These are phyloP conservation scores for Penicillium sp. DNA, from an alignment of 2,329 filamentous ascomycete species.

Conservation along the genomic window DNA sequence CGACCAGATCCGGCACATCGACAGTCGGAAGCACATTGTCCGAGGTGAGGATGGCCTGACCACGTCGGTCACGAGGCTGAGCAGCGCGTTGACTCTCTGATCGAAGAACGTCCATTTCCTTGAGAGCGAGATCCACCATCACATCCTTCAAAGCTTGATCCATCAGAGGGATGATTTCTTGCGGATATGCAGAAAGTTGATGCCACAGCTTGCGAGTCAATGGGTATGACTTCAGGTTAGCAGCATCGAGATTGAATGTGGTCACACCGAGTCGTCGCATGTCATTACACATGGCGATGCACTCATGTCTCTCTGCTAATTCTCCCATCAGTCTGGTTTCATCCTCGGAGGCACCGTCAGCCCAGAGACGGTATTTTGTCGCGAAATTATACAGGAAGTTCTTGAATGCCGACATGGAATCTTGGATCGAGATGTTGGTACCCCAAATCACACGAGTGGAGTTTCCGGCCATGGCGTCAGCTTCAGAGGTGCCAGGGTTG, in stretches of 20 bases:
- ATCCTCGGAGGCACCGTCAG: slow-evolving; percentile 75
- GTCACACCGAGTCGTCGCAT: slow-evolving; percentile 86
- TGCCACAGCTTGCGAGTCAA: slow-evolving; percentile 92
- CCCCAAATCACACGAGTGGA: slow-evolving; percentile 90
- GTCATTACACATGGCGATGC: slow-evolving; percentile 78
- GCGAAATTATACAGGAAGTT: slow-evolving; percentile 92
- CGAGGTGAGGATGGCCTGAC: slow-evolving; percentile 23
- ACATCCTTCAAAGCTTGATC: slow-evolving; percentile 91
- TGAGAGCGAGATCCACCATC: slow-evolving; percentile 83
- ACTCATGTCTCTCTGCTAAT: slow-evolving; percentile 74
- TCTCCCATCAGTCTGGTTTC: slow-evolving; percentile 66
- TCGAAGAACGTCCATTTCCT: slow-evolving; percentile 70
- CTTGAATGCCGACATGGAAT: slow-evolving; percentile 83
- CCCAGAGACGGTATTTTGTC: slow-evolving; percentile 89
- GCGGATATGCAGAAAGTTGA: slow-evolving; percentile 88
- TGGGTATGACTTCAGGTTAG: slow-evolving; percentile 88
- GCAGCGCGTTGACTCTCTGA: slow-evolving; percentile 47
- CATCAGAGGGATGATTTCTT: slow-evolving; percentile 95
- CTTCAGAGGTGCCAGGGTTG: slow-evolving; percentile 86
- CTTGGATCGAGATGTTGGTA: slow-evolving; percentile 90
- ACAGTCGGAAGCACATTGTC: slow-evolving; percentile 19
- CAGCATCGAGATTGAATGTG: slow-evolving; percentile 81
- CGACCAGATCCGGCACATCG: slow-evolving; percentile 65
- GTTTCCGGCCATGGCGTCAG: slow-evolving; percentile 77
- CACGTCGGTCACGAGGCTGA: slow-evolving; percentile 18